These are phyloP conservation scores for Boehmeria nivea DNA, from an alignment of 306 rosid species.

Conservation along the genomic window DNA sequence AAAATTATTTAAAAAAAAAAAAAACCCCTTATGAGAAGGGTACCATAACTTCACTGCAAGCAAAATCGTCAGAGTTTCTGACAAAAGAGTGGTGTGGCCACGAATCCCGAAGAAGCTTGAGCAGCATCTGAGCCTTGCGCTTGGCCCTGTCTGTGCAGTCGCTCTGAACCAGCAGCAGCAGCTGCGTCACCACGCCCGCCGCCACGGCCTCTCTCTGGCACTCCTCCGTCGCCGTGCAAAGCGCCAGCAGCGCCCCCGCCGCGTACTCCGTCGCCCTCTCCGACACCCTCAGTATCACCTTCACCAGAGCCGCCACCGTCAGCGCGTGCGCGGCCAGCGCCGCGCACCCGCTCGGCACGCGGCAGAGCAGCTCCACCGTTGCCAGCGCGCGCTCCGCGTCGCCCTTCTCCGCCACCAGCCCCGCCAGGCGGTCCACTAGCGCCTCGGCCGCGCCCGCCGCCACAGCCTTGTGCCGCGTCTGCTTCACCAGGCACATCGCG, in stretches of 20 bases:
- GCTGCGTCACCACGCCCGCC: constrained; percentile 76
- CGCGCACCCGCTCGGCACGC: constrained; percentile 49
- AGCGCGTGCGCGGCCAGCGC: constrained; percentile 68
- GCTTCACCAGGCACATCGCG: constrained; percentile 68
- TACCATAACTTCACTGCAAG: constrained; percentile 60
- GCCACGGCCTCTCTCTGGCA: constrained; percentile 67
- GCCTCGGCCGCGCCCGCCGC: constrained; percentile 63
- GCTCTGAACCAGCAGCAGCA: constrained; percentile 74
- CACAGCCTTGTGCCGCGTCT: constrained; percentile 66
- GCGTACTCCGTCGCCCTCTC: constrained; percentile 92
- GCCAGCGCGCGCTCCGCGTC: constrained; percentile 84
- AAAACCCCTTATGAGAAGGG: constrained; percentile 29
- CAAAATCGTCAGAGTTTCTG: constrained; percentile 77
- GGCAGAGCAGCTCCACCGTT: constrained; percentile 67
- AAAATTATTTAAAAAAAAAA: not conserved
- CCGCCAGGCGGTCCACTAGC: constrained; percentile 58
- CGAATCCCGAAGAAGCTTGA: constrained; percentile 96
- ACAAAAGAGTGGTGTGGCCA: constrained; percentile 76
- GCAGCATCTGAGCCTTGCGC: constrained; percentile 81
- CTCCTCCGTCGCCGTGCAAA: constrained; percentile 56
- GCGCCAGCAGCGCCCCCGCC: constrained; percentile 71
- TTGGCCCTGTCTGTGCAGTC: constrained; percentile 90
- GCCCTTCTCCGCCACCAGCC: constrained; percentile 74
- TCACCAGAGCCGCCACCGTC: constrained; percentile 78
- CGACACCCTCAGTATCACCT: constrained; percentile 68